Base-by-base conservation (phyloP, 1,284 basidiomycete genomes). In the Cystobasidium pallidum region DNA sequence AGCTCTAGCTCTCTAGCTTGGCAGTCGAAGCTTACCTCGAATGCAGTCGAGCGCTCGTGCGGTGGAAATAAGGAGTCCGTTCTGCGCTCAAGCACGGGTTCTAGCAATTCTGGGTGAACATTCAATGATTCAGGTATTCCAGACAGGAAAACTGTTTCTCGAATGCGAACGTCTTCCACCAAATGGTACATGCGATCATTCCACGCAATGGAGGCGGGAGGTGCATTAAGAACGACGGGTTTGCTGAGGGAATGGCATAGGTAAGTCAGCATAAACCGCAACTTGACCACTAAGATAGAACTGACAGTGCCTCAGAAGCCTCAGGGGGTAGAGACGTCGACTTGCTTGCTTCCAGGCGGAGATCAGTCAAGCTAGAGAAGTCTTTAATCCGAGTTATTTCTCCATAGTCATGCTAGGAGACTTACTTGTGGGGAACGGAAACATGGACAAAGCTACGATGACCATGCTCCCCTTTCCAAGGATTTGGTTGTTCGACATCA, bases 361-460 rank as follows among this genome's bases (percentile, higher is more conserved):
- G 24, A 24, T 64, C 62, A 41, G n/a, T 64, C 15, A 43, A 15
- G 28, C 62, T 64, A 26, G 13, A 36, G 11, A 17, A 45, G 39
- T 24, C 1, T 45, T 1, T 4, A 34, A 10, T 39, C 7, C 36
- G 7, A 39, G 36, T 39, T 7, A 6, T 7, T 39, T 39, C 36
- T 39, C 36, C 13, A 13, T 13, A 6, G 13, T 6, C 36, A 39
- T 11, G 24, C 47, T 49, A n/a, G 34, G 2, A 3, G 2, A 39
- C 62, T 32, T n/a, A 64, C 62, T 24, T 64, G 30, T 64, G 62
- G 6, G 62, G 62, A 17, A 64, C 26, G 8, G 47, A 21, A 11
- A 64, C 15, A 36, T 64, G 30, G 8, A 64, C 62, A 51, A 32
- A 30, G 45, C 47, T 64, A 6, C 47, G n/a, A 17, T 30, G 28